Evolutionary conservation across 2,329 filamentous ascomycete genomes (phyloP).

Genomic region (Botrytis medusae): DNA sequence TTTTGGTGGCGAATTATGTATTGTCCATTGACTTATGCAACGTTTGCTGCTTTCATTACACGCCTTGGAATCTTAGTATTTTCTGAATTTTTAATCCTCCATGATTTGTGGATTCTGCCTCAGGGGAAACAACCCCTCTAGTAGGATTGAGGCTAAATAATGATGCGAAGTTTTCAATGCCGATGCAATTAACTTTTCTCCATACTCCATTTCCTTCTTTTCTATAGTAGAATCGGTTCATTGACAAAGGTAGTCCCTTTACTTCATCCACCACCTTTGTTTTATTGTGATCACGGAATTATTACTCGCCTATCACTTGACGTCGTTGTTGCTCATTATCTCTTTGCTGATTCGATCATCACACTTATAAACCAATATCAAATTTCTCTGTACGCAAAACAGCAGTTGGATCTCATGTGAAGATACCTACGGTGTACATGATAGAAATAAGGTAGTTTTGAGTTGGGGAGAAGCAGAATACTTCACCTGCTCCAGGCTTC

Average conservation of each 20-base stretch:
- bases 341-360: background rate
- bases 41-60: background rate
- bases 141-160: background rate
- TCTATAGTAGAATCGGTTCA: too few relatives aligned
- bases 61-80: background rate
- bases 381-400: background rate
- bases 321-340: background rate
- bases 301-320: background rate
- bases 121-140: background rate
- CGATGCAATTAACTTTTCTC: background rate
- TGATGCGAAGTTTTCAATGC: background rate
- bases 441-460: background rate
- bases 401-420: background rate
- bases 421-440: background rate
- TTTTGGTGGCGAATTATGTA: background rate
- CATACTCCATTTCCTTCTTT: background rate
- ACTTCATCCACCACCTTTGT: background rate
- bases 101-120: background rate
- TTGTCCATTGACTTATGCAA: too few relatives aligned
- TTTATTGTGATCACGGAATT: background rate
- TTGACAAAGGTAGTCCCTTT: background rate
- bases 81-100: background rate
- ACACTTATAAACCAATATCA: background rate
- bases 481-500: too few relatives aligned
- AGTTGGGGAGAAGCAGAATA: background rate